These are phyloP conservation scores for Nevesoporus exiguus DNA, from an alignment of 768 basidiomycete species.

Conservation along the genomic window DNA sequence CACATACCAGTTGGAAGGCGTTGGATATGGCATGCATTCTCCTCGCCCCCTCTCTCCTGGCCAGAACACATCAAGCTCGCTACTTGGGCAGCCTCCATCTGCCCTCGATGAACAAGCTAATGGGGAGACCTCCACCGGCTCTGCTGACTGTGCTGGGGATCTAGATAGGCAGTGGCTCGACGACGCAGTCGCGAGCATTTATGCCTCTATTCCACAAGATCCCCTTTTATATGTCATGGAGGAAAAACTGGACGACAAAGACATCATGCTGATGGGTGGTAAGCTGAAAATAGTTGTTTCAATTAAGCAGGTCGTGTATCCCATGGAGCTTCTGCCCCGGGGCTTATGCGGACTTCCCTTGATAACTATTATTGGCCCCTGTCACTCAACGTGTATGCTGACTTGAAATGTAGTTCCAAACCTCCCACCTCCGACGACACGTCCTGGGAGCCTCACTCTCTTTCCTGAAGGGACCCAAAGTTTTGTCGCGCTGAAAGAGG, in stretches of 20 bases:
- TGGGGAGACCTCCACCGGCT: background rate
- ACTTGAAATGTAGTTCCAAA: conserved; percentile 46
- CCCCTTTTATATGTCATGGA: conserved; percentile 42
- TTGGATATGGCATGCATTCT: conserved; percentile 18
- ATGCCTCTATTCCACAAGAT: conserved; percentile 23
- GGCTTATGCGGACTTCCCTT: conserved; percentile 22
- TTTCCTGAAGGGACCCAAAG: conserved; percentile 32
- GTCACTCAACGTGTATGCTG: conserved; percentile 12
- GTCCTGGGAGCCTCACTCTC: conserved; percentile 32
- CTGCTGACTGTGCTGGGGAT: background rate
- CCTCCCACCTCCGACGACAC: conserved; percentile 51
- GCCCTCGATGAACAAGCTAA: background rate
- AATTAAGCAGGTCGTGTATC: conserved; percentile 11
- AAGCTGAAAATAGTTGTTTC: conserved; percentile 15
- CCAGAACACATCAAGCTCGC: conserved; percentile 16
- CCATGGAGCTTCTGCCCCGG: conserved; percentile 15
- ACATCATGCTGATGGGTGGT: conserved; percentile 58
- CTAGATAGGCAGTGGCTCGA: conserved; percentile 27
- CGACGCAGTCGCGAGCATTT: conserved; percentile 33
- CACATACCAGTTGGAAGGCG: conserved; percentile 16
- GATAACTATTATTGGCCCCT: conserved; percentile 20
- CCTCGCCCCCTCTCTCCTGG: conserved; percentile 20
- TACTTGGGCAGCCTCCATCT: conserved; percentile 26
- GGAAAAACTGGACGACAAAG: conserved; percentile 53
- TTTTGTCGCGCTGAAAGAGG: conserved; percentile 26